These are phyloP conservation scores for Phytophthora vignae DNA, from an alignment of 352 stramenopile species.

Conservation along the genomic window DNA sequence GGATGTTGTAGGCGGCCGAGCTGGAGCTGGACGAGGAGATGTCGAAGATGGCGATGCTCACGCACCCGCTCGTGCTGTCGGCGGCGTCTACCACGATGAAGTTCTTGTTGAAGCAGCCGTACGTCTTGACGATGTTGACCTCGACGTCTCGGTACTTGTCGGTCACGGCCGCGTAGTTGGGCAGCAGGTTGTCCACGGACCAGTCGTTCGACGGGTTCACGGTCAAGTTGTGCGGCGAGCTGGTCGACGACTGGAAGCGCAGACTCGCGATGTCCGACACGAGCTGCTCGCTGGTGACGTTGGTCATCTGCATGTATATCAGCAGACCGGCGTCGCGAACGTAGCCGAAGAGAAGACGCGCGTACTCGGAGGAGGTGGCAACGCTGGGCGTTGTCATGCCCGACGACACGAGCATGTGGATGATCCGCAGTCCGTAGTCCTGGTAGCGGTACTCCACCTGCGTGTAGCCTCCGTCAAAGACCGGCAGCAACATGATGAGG, in stretches of 20 bases:
- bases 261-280: conserved; percentile 42
- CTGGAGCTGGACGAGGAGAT: conserved; percentile 59
- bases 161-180: conserved; percentile 51
- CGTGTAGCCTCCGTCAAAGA: conserved; percentile 85
- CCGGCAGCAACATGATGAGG: conserved; percentile 88
- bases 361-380: conserved; percentile 53
- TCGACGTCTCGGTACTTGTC: conserved; percentile 59
- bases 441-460: conserved; percentile 87
- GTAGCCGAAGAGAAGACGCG: conserved; percentile 69
- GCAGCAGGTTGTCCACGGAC: conserved; percentile 44
- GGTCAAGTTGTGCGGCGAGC: conserved; percentile 55
- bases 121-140: conserved; percentile 80
- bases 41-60: conserved; percentile 89
- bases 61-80: conserved; percentile 58
- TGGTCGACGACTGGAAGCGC: conserved; percentile 63
- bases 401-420: conserved; percentile 73
- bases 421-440: conserved; percentile 82
- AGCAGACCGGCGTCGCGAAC: conserved; percentile 67
- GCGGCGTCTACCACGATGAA: conserved; percentile 65
- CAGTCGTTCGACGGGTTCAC: conserved; percentile 71
- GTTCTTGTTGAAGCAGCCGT: conserved; percentile 76
- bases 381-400: conserved; percentile 43
- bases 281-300: conserved; percentile 51
- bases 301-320: conserved; percentile 67
- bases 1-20: conserved; percentile 80